Percentiles rank a stretch among this genome's conserved stretches.
Conservation (phyloP, 345 rosid genomes). For the Combretum micranthum region DNA sequence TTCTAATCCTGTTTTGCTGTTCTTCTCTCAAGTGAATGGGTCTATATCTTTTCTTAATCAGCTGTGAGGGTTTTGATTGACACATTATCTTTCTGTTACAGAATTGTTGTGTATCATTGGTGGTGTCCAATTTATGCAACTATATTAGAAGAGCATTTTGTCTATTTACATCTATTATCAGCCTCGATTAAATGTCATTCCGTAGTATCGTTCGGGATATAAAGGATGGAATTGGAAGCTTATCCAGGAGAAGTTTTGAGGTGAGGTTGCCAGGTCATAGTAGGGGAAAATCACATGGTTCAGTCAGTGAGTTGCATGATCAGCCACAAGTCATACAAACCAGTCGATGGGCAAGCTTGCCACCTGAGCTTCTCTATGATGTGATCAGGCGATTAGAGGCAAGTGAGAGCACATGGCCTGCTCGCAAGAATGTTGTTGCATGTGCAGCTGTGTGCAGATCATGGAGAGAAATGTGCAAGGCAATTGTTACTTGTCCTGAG, state of each 20-base stretch:
- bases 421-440: slow-evolving; percentile 82
- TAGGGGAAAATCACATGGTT: slow-evolving; percentile 74
- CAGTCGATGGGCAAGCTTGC: slow-evolving; percentile 81
- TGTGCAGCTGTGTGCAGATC: slow-evolving; percentile 93
- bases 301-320: slow-evolving; percentile 60
- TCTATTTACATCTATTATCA: not conserved
- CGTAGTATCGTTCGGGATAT: slow-evolving; percentile 87
- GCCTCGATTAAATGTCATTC: slow-evolving; percentile 59
- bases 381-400: slow-evolving; percentile 89
- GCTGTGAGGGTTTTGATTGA: too few relatives aligned
- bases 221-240: slow-evolving; percentile 88
- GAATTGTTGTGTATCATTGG: too few relatives aligned
- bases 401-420: slow-evolving; percentile 82
- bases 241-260: slow-evolving; percentile 83
- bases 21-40: too few relatives aligned
- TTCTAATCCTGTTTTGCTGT: too few relatives aligned
- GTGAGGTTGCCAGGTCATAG: slow-evolving; percentile 58
- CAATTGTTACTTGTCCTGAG: slow-evolving; percentile 74
- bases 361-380: slow-evolving; percentile 80
- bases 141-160: slow-evolving; percentile 5
- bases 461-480: slow-evolving; percentile 95
- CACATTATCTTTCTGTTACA: too few relatives aligned
- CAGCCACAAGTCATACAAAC: slow-evolving; percentile 48
- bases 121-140: slow-evolving; percentile 4
- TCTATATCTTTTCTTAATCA: too few relatives aligned